Evolutionary conservation across 805 yeast species (phyloP).

Genomic region (Starmera quercuum): DNA sequence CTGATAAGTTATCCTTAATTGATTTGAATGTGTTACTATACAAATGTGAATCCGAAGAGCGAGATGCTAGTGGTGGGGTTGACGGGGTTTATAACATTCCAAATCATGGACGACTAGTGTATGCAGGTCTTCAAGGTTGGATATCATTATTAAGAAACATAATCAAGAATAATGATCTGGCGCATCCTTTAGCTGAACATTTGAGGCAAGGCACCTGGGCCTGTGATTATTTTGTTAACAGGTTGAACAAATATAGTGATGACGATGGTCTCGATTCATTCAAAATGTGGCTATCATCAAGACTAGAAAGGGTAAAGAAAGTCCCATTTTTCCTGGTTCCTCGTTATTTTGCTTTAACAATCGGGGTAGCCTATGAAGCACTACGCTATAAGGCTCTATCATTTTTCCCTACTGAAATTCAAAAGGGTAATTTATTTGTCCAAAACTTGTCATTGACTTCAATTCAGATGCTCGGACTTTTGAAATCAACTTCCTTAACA

Average conservation of each 20-base stretch:
- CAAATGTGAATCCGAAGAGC: conserved; percentile 80
- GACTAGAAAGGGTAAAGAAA: conserved; percentile 53
- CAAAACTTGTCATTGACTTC: conserved; percentile 77
- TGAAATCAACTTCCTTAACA: conserved; percentile 66
- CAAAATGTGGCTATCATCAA: conserved; percentile 57
- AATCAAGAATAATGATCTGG: conserved; percentile 65
- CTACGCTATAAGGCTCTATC: conserved; percentile 60
- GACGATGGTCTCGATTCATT: conserved; percentile 45
- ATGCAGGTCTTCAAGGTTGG: conserved; percentile 96
- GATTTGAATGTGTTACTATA: conserved; percentile 73
- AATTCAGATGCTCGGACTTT: conserved; percentile 75
- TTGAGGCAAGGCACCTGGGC: conserved; percentile 88
- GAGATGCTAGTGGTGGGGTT: conserved; percentile 65
- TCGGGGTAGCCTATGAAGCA: conserved; percentile 81
- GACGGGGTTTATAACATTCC: conserved; percentile 77
- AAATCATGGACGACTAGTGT: conserved; percentile 60
- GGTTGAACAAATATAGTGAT: conserved; percentile 49
- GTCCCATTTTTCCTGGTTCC: conserved; percentile 82
- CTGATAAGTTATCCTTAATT: conserved; percentile 47
- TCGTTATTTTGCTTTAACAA: conserved; percentile 74
- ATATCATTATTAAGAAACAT: conserved; percentile 55
- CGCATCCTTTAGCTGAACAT: conserved; percentile 78
- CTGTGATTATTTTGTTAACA: conserved; percentile 57
- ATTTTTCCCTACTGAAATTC: conserved; percentile 45
- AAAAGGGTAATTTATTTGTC: conserved; percentile 60